A percentile compares a stretch with the other conserved stretches of the same genome.
Conservation (phyloP, 2,329 filamentous ascomycete species). For the Clarireedia sp. region DNA sequence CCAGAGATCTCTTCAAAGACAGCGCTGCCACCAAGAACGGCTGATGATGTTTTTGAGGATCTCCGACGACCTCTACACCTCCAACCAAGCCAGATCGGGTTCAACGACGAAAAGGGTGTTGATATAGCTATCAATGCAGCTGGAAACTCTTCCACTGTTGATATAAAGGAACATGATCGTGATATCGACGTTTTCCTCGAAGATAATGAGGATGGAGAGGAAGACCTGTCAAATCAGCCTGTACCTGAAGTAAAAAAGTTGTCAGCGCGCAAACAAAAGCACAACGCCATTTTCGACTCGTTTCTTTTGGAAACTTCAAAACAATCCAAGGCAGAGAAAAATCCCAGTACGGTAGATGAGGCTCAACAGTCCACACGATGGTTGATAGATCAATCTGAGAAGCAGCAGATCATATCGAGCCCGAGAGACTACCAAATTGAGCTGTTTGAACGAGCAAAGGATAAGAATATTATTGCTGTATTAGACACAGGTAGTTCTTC, state of each 20-base stretch:
- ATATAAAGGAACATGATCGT: not conserved
- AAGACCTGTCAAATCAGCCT: constrained; percentile 21
- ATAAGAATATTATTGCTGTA: constrained; percentile 83
- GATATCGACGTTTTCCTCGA: not conserved
- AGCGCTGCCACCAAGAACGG: constrained; percentile 21
- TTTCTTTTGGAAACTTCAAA: constrained; percentile 1
- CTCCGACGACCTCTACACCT: constrained; percentile 10
- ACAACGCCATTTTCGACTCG: constrained; percentile 43
- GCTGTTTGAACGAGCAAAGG: constrained; percentile 79
- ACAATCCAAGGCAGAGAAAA: not conserved
- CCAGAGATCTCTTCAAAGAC: not conserved
- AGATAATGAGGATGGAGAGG: constrained; percentile 16
- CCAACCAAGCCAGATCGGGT: not conserved
- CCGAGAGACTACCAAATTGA: constrained; percentile 89
- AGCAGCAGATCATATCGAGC: constrained; percentile 56
- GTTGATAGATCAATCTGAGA: constrained; percentile 28
- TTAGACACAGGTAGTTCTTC: constrained; percentile 65
- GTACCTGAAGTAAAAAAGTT: constrained; percentile 31
- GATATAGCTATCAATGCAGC: not conserved
- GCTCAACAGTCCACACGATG: constrained; percentile 25
- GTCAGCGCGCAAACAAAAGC: constrained; percentile 41
- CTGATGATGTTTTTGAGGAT: constrained; percentile 26
- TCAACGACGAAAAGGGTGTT: not conserved
- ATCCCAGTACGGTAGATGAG: constrained; percentile 15
- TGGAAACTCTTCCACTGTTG: not conserved